Percentiles rank a stretch among this genome's conserved stretches.
phyloP scores from a whole-genome alignment of 2,329 filamentous ascomycete genomes.

The Botryosphaeria dothidea region DNA sequence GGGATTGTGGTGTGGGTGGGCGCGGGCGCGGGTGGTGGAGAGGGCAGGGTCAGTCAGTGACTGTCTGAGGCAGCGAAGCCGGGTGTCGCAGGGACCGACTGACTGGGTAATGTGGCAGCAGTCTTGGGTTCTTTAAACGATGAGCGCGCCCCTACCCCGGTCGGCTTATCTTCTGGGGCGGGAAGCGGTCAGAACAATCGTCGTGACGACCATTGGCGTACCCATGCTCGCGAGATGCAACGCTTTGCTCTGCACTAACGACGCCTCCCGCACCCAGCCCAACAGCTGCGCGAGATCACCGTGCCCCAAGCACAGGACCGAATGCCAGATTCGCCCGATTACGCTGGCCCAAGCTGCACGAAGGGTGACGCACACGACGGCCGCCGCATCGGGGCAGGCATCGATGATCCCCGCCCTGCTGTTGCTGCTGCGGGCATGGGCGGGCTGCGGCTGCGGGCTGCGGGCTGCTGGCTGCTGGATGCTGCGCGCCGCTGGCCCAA shows the following conservation, averaged over 20 bases:
- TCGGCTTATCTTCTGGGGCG: slow-evolving; percentile 12
- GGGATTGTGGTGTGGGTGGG: neutral
- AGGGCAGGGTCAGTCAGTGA: neutral
- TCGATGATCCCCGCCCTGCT: slow-evolving; percentile 6
- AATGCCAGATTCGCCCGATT: neutral
- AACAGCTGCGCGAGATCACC: slow-evolving; percentile 3
- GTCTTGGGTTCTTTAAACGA: slow-evolving; percentile 11
- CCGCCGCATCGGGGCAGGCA: slow-evolving; percentile 1
- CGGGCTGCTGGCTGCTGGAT: neutral
- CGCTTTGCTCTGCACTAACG: slow-evolving; percentile 2
- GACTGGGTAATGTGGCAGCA: neutral
- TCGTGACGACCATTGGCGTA: slow-evolving; percentile 8
- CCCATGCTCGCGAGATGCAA: neutral
- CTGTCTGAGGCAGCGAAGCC: neutral
- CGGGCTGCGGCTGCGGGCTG: no score
- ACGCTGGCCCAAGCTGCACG: neutral
- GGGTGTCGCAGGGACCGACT: neutral
- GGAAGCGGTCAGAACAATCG: slow-evolving; percentile 15
- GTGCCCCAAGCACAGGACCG: slow-evolving; percentile 7
- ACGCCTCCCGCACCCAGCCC: slow-evolving; percentile 13
- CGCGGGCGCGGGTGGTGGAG: neutral
- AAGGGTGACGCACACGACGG: neutral
- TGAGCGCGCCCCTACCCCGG: neutral
- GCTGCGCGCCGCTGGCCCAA: neutral
- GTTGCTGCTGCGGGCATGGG: neutral